Base-by-base conservation (phyloP, 139 green algal species). In the Coelastrella sp. region DNA sequence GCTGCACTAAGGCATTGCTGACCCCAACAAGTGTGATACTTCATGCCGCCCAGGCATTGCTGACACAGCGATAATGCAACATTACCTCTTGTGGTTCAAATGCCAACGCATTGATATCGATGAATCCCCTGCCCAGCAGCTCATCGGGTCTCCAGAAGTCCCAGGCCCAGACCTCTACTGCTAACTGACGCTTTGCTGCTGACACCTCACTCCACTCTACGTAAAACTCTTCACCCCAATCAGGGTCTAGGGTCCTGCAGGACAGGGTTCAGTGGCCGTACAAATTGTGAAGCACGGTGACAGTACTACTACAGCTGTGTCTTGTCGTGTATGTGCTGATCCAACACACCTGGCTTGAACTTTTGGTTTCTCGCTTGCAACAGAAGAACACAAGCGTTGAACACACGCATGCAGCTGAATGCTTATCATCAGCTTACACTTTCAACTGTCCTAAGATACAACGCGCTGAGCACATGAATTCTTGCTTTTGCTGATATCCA, bases 101-200 rank as follows among this genome's bases (percentile, higher is more conserved):
- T 6, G 88, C 80, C 3, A 91, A 80, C 11, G 20, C 66, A 11
- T 74, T 76, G 68, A 91, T 74, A 57, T 91, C 80, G 3, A 91
- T 68, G 6, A 88, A 88, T 19, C 65, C 88, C 3, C 80, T n/a
- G 19, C 88, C 88, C 80, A 91, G 80, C 68, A 91, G 80, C 80
- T 91, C 88, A 77, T 91, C 88, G 16, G 88, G 80, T n/a, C 80
- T 23, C 80, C 80, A 91, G 19, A 91, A 77, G 58, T 91, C 88
- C 80, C 80, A 88, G 11, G 23, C 68, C 58, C 80, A 88, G 5
- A 91, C 80, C 58, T 91, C 78, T 32, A 87, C 32, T n/a, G 65
- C 47, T n/a, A 87, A 5, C 4, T 65, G 85, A 0, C 85, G 73
- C 59, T 83, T 83, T 61, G 73, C 85, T 23, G 54, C n/a, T 77